Base-by-base conservation (phyloP, 176 grass and related monocot genomes). In the Rhynchospora tenuis region DNA sequence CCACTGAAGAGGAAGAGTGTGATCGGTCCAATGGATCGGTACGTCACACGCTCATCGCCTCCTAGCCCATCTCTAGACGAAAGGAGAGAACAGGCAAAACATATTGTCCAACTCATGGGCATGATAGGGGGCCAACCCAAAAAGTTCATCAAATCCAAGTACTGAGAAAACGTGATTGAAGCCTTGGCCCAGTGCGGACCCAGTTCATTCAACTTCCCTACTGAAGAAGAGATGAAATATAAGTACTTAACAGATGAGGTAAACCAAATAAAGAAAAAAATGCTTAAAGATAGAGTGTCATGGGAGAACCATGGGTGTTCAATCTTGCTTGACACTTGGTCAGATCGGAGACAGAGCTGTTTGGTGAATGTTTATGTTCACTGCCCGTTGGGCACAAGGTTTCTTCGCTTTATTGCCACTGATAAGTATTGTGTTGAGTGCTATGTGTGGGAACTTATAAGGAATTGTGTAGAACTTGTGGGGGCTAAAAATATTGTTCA, bases 401-500 rank as follows among this genome's bases (percentile, higher is more conserved):
- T 50, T 46, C 10, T 73, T 14, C 19, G 47, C 9, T 73, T 4
- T 23, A n/a, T 73, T 19, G 43, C 69, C 45, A 50, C 44, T 50
- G n/a, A n/a, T 20, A 46, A 73, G 10, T 45, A 47, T 5, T 6
- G n/a, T 73, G 22, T 73, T 13, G 69, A 73, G 45, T 73, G 24
- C 44, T 73, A 50, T 50, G 24, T 73, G 42, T 19, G 23, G 69
- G 69, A 73, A 43, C 69, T 73, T 19, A 73, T 73, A 73, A 43
- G 10, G 1, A 73, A 50, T 48, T 73, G n/a, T 48, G 44, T 73
- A 43, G 24, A 73, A 73, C 20, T 9, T 14, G 69, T 73, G 4
- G 44, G 69, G 44, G 15, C 69, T 73, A 73, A 73, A 48, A 73
- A 73, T 73, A 43, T 73, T 43, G 69, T 73, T n/a, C 69, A 73